Base-by-base conservation (phyloP, 2,329 filamentous ascomycete genomes). In the Corniculantispora saksenae region DNA sequence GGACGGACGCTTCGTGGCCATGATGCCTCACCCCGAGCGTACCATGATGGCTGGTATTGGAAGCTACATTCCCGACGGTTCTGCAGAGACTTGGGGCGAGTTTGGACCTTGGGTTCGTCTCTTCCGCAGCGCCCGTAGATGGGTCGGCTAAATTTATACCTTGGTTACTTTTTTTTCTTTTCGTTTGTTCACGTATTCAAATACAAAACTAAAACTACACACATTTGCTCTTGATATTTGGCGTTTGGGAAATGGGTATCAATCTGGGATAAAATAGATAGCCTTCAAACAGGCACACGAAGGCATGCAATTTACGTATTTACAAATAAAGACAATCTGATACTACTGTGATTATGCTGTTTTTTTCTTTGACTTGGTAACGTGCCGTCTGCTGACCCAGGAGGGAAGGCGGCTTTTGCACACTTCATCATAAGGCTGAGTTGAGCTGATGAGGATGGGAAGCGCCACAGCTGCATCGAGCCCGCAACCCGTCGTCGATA, bases 11-110 rank as follows among this genome's bases (percentile, higher is more conserved):
- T 91, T 96, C 1, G 78, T 97, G 70, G 93, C 93, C 8, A 86
- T 97, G 80, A 97, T 97, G 93, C 94, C 94, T 67, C 93, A 97
- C 77, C 93, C 93, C 1, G 93, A 97, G 81, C 86, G 93, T n/a
- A 96, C 92, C 19, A 88, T 97, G 66, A 81, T 96, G 81, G 88
- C 87, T 65, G 91, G 92, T 66, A 89, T 93, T 67, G 88, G 84
- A 56, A 94, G 91, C 76, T 97, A 89, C 76, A 80, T 90, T 67
- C 91, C 92, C 9, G 72, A 71, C 3, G 78, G 79, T 40, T 82
- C 87, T 66, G 68, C 82, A 7, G 85, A 86, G 15, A 82, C 89
- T 67, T 94, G 91, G 91, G 92, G 91, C 32, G 90, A 93, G 70
- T 90, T 90, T 74, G 91, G 92, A 1, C 93, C 94, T 23, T 97